Evolutionary conservation across 768 basidiomycete species (phyloP).

Genomic region (Favolaschia claudopus): DNA sequence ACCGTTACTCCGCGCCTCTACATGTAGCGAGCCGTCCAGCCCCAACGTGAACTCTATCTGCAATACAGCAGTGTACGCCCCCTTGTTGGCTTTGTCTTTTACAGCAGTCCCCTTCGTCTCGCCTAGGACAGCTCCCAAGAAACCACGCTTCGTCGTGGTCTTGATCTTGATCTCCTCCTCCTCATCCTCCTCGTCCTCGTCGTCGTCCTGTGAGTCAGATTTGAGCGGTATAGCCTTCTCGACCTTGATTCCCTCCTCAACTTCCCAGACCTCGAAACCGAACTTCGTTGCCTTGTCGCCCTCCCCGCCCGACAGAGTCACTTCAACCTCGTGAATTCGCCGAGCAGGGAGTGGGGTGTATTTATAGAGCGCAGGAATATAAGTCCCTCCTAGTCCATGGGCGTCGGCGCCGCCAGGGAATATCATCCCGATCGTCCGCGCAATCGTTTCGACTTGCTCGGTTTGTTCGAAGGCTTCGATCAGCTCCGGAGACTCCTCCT

Average conservation of each 20-base stretch:
- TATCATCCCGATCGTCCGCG: conserved; percentile 68
- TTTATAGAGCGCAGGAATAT: conserved; percentile 69
- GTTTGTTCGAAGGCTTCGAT: conserved; percentile 56
- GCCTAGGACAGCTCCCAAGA: conserved; percentile 53
- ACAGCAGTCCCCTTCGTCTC: conserved; percentile 51
- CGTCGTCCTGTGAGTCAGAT: conserved; percentile 53
- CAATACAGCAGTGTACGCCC: conserved; percentile 58
- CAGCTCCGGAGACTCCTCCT: conserved; percentile 58
- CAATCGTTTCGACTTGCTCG: conserved; percentile 61
- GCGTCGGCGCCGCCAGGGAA: conserved; percentile 58
- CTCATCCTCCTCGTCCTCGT: conserved; percentile 68
- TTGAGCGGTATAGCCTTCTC: conserved; percentile 62
- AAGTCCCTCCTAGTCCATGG: conserved; percentile 64
- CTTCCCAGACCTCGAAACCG: conserved; percentile 82
- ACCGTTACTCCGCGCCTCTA: conserved; percentile 38
- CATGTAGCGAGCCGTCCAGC: conserved; percentile 45
- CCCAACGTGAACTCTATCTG: conserved; percentile 52
- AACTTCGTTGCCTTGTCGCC: conserved; percentile 51
- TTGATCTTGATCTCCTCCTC: conserved; percentile 71
- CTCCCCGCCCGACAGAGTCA: conserved; percentile 45
- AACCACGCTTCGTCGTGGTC: conserved; percentile 60
- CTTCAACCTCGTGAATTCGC: conserved; percentile 64
- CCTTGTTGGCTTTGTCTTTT: conserved; percentile 49
- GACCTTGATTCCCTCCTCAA: conserved; percentile 68
- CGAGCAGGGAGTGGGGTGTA: conserved; percentile 79